Base-by-base conservation (phyloP, 2,329 filamentous ascomycete species). In the Cytospora chrysosperma region DNA sequence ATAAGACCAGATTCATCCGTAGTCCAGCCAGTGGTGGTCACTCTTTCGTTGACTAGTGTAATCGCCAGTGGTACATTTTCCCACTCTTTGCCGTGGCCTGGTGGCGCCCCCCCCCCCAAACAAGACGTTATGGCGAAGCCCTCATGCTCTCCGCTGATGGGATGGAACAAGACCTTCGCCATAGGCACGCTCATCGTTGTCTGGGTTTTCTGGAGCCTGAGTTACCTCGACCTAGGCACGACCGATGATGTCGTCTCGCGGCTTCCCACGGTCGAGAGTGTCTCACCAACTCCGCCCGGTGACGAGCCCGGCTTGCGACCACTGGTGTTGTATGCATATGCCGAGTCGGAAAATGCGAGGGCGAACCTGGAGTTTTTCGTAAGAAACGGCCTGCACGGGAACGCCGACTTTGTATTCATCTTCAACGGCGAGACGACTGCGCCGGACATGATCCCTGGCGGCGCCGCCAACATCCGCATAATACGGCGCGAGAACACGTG, bases 381-480 rank as follows among this genome's bases (percentile, higher is more conserved):
- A 34, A 59, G 64, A 8, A 71, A 76, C 57, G 75, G 71, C 13
- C 67, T 76, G 8, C 72, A 76, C 56, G 68, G 64, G 27, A 68
- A 63, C 2, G 74, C 74, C 40, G 74, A 76, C 62, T 76, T 76
- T 60, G 67, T 76, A 53, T 76, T 76, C 68, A 72, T 76, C 58
- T 65, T 76, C 43, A 74, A 75, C 43, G 75, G 74, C 24, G 66
- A 70, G 51, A 73, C 72, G 17, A 63, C 70, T 34, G 67, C 66
- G 4, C 47, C 57, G 21, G 32, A 52, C 12, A 43, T 69, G 7
- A n/a, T 67, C 3, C 71, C 75, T 51, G 70, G 73, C 1, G 28
- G 57, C n/a, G 1, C 47, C n/a, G n/a, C 66, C 7, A 75, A 76
- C 63, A 68, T 75, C 32, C 69, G 68, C 17, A 51, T 74, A 15